Percentiles rank a stretch among this genome's conserved stretches.
These are phyloP conservation scores for Erigeron canadensis DNA, from an alignment of 129 eudicot genomes.

Conservation along the genomic window DNA sequence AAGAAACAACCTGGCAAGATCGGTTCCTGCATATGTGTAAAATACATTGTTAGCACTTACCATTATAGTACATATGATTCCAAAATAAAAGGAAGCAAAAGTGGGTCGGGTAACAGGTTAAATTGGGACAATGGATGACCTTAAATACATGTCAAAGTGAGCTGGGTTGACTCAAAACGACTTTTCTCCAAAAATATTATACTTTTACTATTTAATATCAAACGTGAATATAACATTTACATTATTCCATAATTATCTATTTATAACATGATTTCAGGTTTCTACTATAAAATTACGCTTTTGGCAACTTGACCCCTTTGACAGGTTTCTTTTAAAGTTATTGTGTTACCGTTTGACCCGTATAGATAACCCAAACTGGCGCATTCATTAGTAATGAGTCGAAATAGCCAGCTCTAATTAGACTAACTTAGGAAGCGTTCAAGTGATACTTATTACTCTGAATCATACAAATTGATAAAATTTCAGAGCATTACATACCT, in stretches of 20 bases:
- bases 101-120: background rate
- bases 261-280: too few relatives aligned
- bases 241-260: background rate
- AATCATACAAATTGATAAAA: background rate
- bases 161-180: background rate
- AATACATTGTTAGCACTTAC: background rate
- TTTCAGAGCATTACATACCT: conserved; percentile 42
- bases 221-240: background rate
- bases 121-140: background rate
- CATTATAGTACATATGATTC: background rate
- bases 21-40: conserved; percentile 66
- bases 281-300: too few relatives aligned
- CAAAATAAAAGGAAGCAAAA: background rate
- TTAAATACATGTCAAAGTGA: background rate
- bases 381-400: background rate
- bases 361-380: background rate
- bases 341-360: background rate
- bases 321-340: too few relatives aligned
- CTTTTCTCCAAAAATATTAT: background rate
- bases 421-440: background rate
- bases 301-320: too few relatives aligned
- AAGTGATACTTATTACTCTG: background rate
- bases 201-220: background rate
- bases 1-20: conserved; percentile 91
- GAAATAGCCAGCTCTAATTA: background rate